Base-by-base conservation (phyloP, 345 rosid genomes). In the Murraya koenigii region DNA sequence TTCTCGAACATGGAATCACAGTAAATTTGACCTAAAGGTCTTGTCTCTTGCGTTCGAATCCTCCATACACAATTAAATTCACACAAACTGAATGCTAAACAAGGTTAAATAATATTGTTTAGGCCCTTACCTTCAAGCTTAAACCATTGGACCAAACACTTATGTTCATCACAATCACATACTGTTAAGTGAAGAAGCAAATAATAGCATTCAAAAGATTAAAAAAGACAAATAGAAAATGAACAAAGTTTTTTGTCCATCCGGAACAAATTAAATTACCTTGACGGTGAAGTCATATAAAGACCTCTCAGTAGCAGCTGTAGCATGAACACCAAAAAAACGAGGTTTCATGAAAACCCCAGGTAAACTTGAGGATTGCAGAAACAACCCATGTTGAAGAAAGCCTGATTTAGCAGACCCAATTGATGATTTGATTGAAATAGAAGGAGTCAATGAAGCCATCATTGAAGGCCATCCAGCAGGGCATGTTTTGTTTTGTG, bases 261-360 rank as follows among this genome's bases (percentile, higher is more conserved):
- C 36, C 19, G 14, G 7, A 65, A 3, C 26, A 69, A 20, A 35
- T 39, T 25, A n/a, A 63, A 66, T 17, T 76, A 93, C 98, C 93
- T 93, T 95, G 22, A 91, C 97, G 41, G 94, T 87, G 88, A 80
- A 95, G 47, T 93, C 94, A 66, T 93, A 81, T 39, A 95, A 73
- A 56, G 87, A 82, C 84, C 90, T 93, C 82, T 87, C 97, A 0
- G 95, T 82, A 54, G 97, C 88, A 25, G 98, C 92, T 85, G 89
- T 85, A 5, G 97, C 94, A 69, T 66, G 75, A 73, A 95, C 88
- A 47, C 77, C 85, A 30, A 84, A 87, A 78, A 80, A 65, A 7
- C 80, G 82, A 25, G 82, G 79, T 60, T 88, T 90, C 74, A 78
- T 75, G 73, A 66, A 75, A 78, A 84, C 79, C 66, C 86, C 85